A percentile compares a stretch with the other conserved stretches of the same genome.
Conservation (phyloP, 208 protist species). For the Trypanosoma melophagium region DNA sequence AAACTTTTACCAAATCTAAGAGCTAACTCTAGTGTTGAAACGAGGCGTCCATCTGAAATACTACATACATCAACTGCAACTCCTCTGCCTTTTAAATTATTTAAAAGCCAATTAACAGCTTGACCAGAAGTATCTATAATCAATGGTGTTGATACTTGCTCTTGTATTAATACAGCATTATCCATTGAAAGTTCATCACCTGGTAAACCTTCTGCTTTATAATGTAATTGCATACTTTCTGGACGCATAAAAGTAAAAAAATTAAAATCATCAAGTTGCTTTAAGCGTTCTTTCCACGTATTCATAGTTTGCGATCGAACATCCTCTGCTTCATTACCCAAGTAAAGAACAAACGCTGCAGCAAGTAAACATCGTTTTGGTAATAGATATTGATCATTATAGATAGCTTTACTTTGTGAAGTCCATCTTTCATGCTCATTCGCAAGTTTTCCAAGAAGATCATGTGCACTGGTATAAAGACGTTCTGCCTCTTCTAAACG, state of each 20-base stretch:
- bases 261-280: constrained; percentile 77
- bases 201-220: constrained; percentile 95
- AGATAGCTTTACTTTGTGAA: constrained; percentile 83
- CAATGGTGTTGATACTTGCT: constrained; percentile 88
- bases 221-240: constrained; percentile 94
- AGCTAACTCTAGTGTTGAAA: constrained; percentile 95
- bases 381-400: constrained; percentile 63
- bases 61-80: constrained; percentile 86
- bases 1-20: constrained; percentile 98
- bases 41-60: constrained; percentile 92
- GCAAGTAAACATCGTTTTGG: constrained; percentile 87
- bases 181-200: constrained; percentile 96
- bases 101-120: constrained; percentile 91
- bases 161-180: constrained; percentile 96
- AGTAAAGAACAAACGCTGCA: constrained; percentile 93
- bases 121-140: constrained; percentile 96
- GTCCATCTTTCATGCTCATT: constrained; percentile 95
- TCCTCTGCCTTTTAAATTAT: constrained; percentile 78
- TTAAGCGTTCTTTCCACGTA: constrained; percentile 85
- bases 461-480: constrained; percentile 84
- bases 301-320: constrained; percentile 54
- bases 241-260: constrained; percentile 93
- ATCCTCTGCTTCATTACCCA: constrained; percentile 91
- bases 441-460: constrained; percentile 94
- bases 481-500: constrained; percentile 90